Conservation (phyloP, 1,284 basidiomycete species). For the Ustilago bromivora region DNA sequence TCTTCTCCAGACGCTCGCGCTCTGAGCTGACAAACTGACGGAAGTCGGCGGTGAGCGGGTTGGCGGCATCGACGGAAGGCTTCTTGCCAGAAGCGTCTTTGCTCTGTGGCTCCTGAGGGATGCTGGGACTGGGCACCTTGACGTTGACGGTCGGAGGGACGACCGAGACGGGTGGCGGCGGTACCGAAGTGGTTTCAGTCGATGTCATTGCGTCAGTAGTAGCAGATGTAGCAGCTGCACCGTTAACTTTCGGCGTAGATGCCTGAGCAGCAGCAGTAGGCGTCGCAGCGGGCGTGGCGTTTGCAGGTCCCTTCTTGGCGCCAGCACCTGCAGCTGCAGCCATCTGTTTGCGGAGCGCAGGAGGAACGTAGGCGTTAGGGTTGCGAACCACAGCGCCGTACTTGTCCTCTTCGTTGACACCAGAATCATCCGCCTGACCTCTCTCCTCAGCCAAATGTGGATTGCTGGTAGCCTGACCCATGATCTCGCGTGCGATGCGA, state of each 20-base stretch:
- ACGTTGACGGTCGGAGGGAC: slow-evolving; percentile 43
- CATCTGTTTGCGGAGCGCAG: slow-evolving; percentile 76
- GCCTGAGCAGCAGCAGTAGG: slow-evolving; percentile 2
- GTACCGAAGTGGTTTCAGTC: slow-evolving; percentile 18
- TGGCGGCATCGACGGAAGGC: slow-evolving; percentile 35
- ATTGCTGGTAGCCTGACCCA: slow-evolving; percentile 76
- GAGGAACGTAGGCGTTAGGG: slow-evolving; percentile 90
- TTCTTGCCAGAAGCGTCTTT: slow-evolving; percentile 34
- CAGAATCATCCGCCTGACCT: slow-evolving; percentile 78
- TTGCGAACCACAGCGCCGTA: slow-evolving; percentile 92
- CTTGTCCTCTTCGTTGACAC: slow-evolving; percentile 94
- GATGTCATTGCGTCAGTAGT: slow-evolving; percentile 3
- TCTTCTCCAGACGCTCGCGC: slow-evolving; percentile 75
- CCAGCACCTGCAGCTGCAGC: slow-evolving; percentile 50
- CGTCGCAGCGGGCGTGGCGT: slow-evolving; percentile 26
- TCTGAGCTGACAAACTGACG: slow-evolving; percentile 66
- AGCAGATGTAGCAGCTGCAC: slow-evolving; percentile 43
- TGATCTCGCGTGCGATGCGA: slow-evolving; percentile 89
- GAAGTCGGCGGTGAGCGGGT: slow-evolving; percentile 64
- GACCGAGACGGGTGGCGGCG: slow-evolving; percentile 19
- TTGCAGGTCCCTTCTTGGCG: slow-evolving; percentile 50
- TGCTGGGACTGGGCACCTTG: slow-evolving; percentile 49
- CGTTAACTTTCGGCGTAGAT: slow-evolving; percentile 22
- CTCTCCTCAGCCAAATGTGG: slow-evolving; percentile 92
- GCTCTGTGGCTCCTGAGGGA: slow-evolving; percentile 30